Evolutionary conservation across 768 basidiomycete genomes (phyloP).

Genomic region (Strobilomyces confusus): DNA sequence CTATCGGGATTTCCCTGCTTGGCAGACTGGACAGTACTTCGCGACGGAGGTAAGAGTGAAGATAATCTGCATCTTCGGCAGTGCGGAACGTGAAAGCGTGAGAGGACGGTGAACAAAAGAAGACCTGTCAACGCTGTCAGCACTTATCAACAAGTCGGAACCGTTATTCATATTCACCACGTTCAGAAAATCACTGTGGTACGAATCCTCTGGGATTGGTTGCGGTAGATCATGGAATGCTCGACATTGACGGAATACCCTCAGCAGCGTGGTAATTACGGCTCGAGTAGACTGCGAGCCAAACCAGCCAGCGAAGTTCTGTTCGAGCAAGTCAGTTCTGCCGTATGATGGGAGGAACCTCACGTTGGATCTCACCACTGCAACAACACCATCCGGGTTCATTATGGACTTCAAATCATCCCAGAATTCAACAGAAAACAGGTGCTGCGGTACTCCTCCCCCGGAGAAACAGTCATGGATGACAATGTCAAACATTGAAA

Average conservation of each 20-base stretch:
- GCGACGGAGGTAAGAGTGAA: conserved; percentile 63
- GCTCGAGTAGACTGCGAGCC: conserved; percentile 59
- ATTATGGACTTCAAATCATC: conserved; percentile 58
- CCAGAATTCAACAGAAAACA: conserved; percentile 89
- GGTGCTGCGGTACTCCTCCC: conserved; percentile 80
- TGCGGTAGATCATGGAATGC: conserved; percentile 72
- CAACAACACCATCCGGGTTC: conserved; percentile 69
- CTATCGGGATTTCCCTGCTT: conserved; percentile 51
- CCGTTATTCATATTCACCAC: conserved; percentile 46
- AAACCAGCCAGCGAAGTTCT: conserved; percentile 85
- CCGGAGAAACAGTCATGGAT: conserved; percentile 95
- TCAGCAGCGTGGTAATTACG: conserved; percentile 65
- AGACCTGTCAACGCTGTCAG: conserved; percentile 48
- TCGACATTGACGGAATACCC: conserved; percentile 74
- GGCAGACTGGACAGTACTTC: conserved; percentile 51
- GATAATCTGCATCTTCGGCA: conserved; percentile 53
- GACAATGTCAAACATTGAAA: conserved; percentile 57
- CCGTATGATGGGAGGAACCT: neutral
- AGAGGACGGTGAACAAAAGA: conserved; percentile 70
- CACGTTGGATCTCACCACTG: conserved; percentile 55
- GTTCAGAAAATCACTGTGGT: conserved; percentile 59
- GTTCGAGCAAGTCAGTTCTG: neutral
- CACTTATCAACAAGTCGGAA: neutral
- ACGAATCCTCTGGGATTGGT: conserved; percentile 42
- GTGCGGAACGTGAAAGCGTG: conserved; percentile 56